These are phyloP conservation scores for Thelonectria blattea DNA, from an alignment of 2,329 filamentous ascomycete genomes.

Conservation along the genomic window DNA sequence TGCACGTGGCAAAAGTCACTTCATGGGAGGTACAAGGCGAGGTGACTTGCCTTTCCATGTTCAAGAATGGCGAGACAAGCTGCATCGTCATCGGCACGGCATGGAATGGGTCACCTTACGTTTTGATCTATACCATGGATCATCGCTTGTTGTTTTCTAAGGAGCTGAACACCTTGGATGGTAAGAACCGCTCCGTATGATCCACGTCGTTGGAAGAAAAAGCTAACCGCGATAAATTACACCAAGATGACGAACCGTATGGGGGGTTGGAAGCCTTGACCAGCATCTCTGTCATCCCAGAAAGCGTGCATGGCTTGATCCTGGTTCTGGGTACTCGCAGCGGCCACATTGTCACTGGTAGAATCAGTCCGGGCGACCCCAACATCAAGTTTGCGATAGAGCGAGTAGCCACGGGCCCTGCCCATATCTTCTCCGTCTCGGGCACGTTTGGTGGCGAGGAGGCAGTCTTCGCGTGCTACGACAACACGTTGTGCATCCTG, in stretches of 20 bases:
- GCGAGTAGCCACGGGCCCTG: constrained; percentile 45
- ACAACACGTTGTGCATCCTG: constrained; percentile 53
- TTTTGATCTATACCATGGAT: constrained; percentile 42
- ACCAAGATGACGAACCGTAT: neutral
- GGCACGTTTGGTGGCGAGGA: constrained; percentile 31
- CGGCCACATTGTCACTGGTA: constrained; percentile 56
- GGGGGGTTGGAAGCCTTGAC: constrained; percentile 51
- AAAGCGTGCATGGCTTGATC: constrained; percentile 36
- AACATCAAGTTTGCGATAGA: constrained; percentile 40
- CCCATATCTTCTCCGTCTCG: constrained; percentile 42
- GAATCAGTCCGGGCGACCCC: constrained; percentile 26
- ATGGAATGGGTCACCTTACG: constrained; percentile 39
- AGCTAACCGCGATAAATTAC: constrained; percentile 18
- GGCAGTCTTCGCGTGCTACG: constrained; percentile 55
- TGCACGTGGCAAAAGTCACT: constrained; percentile 37
- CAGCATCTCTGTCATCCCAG: constrained; percentile 48
- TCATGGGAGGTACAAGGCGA: constrained; percentile 52
- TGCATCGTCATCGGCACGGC: constrained; percentile 46
- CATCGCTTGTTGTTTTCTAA: constrained; percentile 32
- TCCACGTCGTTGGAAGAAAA: neutral
- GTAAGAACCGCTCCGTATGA: constrained; percentile 16
- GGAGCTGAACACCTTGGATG: constrained; percentile 15
- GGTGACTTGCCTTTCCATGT: constrained; percentile 54
- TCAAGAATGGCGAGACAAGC: constrained; percentile 33
- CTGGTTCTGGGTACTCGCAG: constrained; percentile 57